Conservation (phyloP, 2,329 filamentous ascomycete species). For the Aureobasidium leucospermi region DNA sequence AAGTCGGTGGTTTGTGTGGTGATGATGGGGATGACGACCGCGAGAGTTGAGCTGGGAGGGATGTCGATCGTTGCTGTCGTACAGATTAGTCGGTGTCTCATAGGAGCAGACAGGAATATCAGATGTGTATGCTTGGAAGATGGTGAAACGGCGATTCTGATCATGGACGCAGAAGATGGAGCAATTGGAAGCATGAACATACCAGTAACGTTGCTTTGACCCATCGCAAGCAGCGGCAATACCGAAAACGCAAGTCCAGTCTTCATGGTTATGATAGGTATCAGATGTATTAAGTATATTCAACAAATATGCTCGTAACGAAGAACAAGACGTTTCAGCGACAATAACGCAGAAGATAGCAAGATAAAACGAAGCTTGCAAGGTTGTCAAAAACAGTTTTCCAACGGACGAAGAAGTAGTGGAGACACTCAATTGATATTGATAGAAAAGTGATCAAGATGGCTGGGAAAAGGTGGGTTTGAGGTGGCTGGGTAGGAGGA, state of each 20-base stretch:
- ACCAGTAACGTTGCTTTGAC: constrained; percentile 1
- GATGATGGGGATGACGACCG: constrained; percentile 16
- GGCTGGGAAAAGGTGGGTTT: not conserved
- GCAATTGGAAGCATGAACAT: not conserved
- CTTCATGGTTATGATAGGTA: not conserved
- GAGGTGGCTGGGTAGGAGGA: not conserved
- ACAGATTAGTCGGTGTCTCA: constrained; percentile 38
- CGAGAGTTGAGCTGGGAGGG: constrained; percentile 13
- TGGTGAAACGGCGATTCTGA: too few relatives aligned
- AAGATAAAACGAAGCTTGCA: too few relatives aligned
- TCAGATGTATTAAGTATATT: not conserved
- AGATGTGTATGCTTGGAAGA: not conserved
- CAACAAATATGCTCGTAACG: not conserved
- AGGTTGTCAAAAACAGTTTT: not conserved
- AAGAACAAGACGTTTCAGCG: not conserved
- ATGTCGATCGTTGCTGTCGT: constrained; percentile 28
- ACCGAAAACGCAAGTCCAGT: not conserved
- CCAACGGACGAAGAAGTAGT: not conserved
- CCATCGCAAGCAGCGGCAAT: not conserved
- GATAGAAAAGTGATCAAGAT: not conserved
- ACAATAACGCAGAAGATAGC: not conserved
- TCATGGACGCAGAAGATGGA: too few relatives aligned
- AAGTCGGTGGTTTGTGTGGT: constrained; percentile 11
- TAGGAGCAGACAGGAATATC: not conserved
- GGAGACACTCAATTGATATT: not conserved